These are phyloP conservation scores for Isabelozyma rhagii DNA, from an alignment of 805 yeast genomes.

Conservation along the genomic window DNA sequence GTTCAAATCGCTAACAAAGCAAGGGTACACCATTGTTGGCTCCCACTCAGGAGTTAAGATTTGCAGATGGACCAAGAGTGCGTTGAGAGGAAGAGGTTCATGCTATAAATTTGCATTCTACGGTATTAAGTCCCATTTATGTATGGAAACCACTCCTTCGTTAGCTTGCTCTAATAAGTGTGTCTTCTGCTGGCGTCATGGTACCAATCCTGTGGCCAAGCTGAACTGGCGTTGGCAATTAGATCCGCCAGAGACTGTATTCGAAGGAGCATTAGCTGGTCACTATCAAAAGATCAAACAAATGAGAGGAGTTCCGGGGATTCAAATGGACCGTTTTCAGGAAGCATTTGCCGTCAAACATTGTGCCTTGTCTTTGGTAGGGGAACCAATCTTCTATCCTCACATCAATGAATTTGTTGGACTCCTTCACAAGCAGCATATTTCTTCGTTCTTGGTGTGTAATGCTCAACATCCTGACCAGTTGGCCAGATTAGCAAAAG, in stretches of 20 bases:
- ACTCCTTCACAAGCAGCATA: conserved; percentile 74
- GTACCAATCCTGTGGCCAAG: conserved; percentile 94
- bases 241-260: conserved; percentile 79
- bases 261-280: conserved; percentile 83
- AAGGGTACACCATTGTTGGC: conserved; percentile 91
- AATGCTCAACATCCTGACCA: conserved; percentile 96
- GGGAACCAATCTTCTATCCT: conserved; percentile 94
- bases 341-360: conserved; percentile 88
- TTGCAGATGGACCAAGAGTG: conserved; percentile 95
- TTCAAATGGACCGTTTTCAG: conserved; percentile 81
- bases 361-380: conserved; percentile 89
- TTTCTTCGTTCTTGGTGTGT: conserved; percentile 86
- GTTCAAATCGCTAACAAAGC: conserved; percentile 81
- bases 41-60: conserved; percentile 94
- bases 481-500: conserved; percentile 62
- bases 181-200: conserved; percentile 97
- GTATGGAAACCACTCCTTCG: conserved; percentile 96
- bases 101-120: conserved; percentile 91
- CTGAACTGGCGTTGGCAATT: conserved; percentile 93
- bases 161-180: conserved; percentile 92
- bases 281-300: conserved; percentile 91
- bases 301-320: conserved; percentile 95
- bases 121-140: conserved; percentile 84
- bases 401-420: conserved; percentile 81
- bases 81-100: conserved; percentile 89